Percentiles rank a stretch among this genome's conserved stretches.
phyloP scores from a whole-genome alignment of 352 stramenopile species.

The Pythium dissimile region DNA sequence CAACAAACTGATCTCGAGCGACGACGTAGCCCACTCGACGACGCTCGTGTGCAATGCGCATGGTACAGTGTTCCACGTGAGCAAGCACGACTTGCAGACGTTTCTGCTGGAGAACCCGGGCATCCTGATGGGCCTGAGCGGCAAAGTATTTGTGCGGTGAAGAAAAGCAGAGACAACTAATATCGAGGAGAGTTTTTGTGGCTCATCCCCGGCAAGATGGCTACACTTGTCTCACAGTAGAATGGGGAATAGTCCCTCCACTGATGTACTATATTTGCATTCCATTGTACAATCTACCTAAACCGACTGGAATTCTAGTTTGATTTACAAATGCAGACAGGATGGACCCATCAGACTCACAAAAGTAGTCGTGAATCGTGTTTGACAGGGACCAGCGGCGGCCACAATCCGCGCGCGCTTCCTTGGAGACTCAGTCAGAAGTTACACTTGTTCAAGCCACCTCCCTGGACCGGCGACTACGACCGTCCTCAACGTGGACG shows the following conservation, averaged over 20 bases:
- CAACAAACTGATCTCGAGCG: conserved; percentile 50
- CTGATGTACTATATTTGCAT: conserved; percentile 10
- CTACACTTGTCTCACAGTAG: conserved; percentile 10
- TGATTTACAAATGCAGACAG: background rate
- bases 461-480: no score
- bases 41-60: conserved; percentile 52
- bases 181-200: background rate
- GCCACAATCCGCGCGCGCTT: conserved; percentile 10
- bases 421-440: conserved; percentile 15
- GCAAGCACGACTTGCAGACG: conserved; percentile 62
- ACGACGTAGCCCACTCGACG: conserved; percentile 54
- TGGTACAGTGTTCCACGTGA: conserved; percentile 56
- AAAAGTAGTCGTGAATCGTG: conserved; percentile 7
- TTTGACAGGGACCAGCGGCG: conserved; percentile 1
- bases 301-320: background rate
- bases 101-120: conserved; percentile 75
- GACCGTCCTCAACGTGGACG: conserved; percentile 8
- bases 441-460: conserved; percentile 12
- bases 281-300: conserved; percentile 1
- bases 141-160: conserved; percentile 47
- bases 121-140: conserved; percentile 71
- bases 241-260: conserved; percentile 9
- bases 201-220: conserved; percentile 8
- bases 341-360: background rate
- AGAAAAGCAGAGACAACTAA: background rate